Base-by-base conservation (phyloP, 2,329 filamentous ascomycete genomes). In the Ophiostoma novo-ulmi region DNA sequence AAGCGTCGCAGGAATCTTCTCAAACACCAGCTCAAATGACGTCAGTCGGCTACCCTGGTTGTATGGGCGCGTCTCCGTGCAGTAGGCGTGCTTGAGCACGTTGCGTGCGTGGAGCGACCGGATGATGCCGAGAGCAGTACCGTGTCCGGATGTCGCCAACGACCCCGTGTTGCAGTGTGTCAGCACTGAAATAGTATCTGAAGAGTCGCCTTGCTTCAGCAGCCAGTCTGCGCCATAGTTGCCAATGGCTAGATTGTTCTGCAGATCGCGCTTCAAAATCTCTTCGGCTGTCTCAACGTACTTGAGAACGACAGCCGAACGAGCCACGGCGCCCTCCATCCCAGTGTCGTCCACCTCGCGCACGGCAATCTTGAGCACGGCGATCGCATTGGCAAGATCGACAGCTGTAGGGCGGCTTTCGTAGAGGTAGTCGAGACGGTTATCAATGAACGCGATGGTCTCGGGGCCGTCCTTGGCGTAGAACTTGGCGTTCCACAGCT, bases 151-250 rank as follows among this genome's bases (percentile, higher is more conserved):
- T 1, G 95, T 99, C 36, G 95, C 95, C 44, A 99, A 88, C 26
- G 94, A 97, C 38, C 95, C 95, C 31, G 95, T 99, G 80, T 99
- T 99, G 84, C 95, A 99, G 80, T 99, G 96, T 13, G 95, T 99
- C 75, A 99, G 82, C 63, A 99, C 90, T n/a, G 92, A 92, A 67
- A 97, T 76, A 78, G 83, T 76, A 74, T 85, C 78, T 73, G 80
- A 67, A 58, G 84, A 13, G 6, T 58, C 78, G 26, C 80, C 82
- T 77, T 92, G 87, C 58, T 84, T 81, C 71, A 88, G 80, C 44
- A 99, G 89, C 92, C 95, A 99, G 74, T 89, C 85, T 0, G 93
- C 92, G 55, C 95, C 95, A 78, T 91, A 84, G 72, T 88, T 85
- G 68, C 95, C 95, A 78, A 99, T 98, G 36, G 87, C 86, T 74